Base-by-base conservation (phyloP, 1,284 basidiomycete genomes). In the Erythrobasidium hasegawianum region DNA sequence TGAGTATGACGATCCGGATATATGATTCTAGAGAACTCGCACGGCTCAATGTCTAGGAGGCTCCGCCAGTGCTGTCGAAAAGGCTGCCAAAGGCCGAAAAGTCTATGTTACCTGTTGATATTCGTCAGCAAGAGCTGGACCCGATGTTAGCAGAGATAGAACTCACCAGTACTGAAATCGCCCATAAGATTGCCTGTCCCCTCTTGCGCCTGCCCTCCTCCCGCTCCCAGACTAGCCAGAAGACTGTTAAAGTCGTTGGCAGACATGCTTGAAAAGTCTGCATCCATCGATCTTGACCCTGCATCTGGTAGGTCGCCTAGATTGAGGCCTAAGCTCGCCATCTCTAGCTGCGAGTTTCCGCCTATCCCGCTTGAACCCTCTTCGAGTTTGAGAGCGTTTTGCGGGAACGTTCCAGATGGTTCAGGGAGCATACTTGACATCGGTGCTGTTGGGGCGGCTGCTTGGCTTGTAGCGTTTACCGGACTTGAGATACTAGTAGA, bases 261-360 rank as follows among this genome's bases (percentile, higher is more conserved):
- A n/a, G 62, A 49, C 55, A 65, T 57, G 14, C 47, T 41, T 55
- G 62, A 65, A n/a, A 65, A 58, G 62, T 65, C 26, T 20, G n/a
- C 14, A 24, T 53, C 16, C 20, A 16, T 20, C 5, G 20, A 22
- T 4, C 9, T 53, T n/a, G n/a, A n/a, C 22, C n/a, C n/a, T n/a
- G 16, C 8, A 14, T 47, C 43, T 4, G 4, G 4, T n/a, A 47
- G 22, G 8, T n/a, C n/a, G n/a, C n/a, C 14, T 24, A 47, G 22
- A 47, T 47, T 24, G 7, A 24, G 8, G 22, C n/a, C n/a, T 8
- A 18, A 18, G n/a, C n/a, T n/a, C 4, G 5, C 16, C 16, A 24
- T n/a, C 43, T n/a, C n/a, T n/a, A n/a, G n/a, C n/a, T n/a, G n/a
- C n/a, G n/a, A n/a, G n/a, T n/a, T n/a, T n/a, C n/a, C n/a, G n/a